These are phyloP conservation scores for Trichomonascaceae sp. DNA, from an alignment of 1,139 yeast genomes.

Conservation along the genomic window DNA sequence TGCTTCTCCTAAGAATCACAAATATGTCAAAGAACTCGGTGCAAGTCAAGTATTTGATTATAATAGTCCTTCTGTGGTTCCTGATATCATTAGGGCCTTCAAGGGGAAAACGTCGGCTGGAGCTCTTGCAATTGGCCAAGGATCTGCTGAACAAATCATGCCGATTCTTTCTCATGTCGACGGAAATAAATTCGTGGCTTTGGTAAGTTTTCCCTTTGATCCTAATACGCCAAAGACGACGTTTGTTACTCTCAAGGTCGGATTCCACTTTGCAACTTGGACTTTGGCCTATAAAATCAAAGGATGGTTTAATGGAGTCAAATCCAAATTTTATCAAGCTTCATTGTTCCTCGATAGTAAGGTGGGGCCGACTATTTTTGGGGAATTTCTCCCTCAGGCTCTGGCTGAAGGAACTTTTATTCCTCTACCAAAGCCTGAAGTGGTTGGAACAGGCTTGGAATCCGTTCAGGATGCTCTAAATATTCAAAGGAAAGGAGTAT, in stretches of 20 bases:
- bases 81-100: neutral
- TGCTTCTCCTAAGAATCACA: conserved; percentile 42
- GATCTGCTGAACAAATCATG: neutral
- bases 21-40: conserved; percentile 34
- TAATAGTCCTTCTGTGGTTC: conserved; percentile 6
- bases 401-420: conserved; percentile 6
- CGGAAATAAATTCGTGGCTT: neutral
- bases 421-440: conserved; percentile 8
- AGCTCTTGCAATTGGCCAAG: neutral
- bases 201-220: neutral
- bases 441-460: conserved; percentile 9
- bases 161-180: neutral
- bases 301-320: conserved; percentile 4
- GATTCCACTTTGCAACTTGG: neutral
- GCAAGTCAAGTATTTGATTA: conserved; percentile 39
- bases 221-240: neutral
- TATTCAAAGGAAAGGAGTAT: conserved; percentile 8
- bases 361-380: conserved; percentile 1
- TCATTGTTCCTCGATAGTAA: neutral
- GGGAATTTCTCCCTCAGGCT: conserved; percentile 9
- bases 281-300: neutral
- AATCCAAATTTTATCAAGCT: conserved; percentile 2
- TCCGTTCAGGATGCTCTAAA: conserved; percentile 5
- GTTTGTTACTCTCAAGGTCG: neutral
- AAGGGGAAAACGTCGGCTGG: conserved; percentile 3